These are phyloP conservation scores for Penicillium tannophilum DNA, from an alignment of 495 filamentous ascomycete species.

Conservation along the genomic window DNA sequence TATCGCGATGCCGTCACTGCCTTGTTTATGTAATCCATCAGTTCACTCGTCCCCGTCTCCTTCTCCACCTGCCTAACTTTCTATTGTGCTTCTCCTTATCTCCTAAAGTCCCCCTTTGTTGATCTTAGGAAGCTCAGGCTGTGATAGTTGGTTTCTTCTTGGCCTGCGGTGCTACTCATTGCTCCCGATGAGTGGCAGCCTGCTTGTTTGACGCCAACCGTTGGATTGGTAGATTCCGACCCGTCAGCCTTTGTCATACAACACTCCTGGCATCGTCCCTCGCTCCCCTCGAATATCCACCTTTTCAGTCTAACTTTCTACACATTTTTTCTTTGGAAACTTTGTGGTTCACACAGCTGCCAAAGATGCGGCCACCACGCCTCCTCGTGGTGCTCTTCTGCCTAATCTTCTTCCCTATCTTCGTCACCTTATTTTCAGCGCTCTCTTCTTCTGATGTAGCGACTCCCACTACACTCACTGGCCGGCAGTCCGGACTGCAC, in stretches of 20 bases:
- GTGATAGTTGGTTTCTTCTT: slow-evolving; percentile 18
- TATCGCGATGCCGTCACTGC: slow-evolving; percentile 18
- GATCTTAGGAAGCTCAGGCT: slow-evolving; percentile 8
- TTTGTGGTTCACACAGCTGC: slow-evolving; percentile 6
- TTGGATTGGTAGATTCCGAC: slow-evolving; percentile 38
- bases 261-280: slow-evolving; percentile 21
- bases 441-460: slow-evolving; percentile 46
- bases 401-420: slow-evolving; percentile 55
- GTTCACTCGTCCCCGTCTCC: slow-evolving; percentile 16
- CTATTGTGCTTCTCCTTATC: slow-evolving; percentile 9
- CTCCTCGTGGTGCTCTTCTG: slow-evolving; percentile 55
- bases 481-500: slow-evolving; percentile 48
- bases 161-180: slow-evolving; percentile 30
- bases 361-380: slow-evolving; percentile 58
- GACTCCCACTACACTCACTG: slow-evolving; percentile 42
- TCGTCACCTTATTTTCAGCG: slow-evolving; percentile 53
- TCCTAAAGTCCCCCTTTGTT: slow-evolving; percentile 16
- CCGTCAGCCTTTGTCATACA: slow-evolving; percentile 29
- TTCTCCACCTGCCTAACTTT: slow-evolving; percentile 9
- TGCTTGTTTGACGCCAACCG: slow-evolving; percentile 35
- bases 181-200: slow-evolving; percentile 43
- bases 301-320: slow-evolving; percentile 4
- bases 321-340: not conserved
- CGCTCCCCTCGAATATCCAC: slow-evolving; percentile 13
- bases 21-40: slow-evolving; percentile 28